Percentiles rank a stretch among this genome's conserved stretches.
phyloP scores from a whole-genome alignment of 495 filamentous ascomycete genomes.

The Lophiostoma macrostomum region DNA sequence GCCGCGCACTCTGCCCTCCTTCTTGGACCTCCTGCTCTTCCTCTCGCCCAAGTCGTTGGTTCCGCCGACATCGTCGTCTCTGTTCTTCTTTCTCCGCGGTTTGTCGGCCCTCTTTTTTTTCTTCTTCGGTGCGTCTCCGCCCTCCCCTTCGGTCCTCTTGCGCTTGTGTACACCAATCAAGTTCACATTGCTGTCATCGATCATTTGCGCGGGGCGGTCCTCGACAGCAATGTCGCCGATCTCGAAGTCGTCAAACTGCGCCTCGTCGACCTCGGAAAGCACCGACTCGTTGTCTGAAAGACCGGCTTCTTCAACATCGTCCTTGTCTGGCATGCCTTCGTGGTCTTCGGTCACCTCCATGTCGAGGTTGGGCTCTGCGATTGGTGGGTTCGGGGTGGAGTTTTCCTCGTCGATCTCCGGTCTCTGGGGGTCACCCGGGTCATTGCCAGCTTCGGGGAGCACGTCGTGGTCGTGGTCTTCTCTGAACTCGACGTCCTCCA shows the following conservation, averaged over 20 bases:
- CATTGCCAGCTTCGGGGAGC: slow-evolving; percentile 46
- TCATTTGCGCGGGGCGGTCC: slow-evolving; percentile 69
- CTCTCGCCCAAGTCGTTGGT: slow-evolving; percentile 57
- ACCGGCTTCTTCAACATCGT: slow-evolving; percentile 54
- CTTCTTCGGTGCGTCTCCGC: slow-evolving; percentile 58
- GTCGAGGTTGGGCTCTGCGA: slow-evolving; percentile 42
- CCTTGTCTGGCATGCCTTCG: slow-evolving; percentile 65
- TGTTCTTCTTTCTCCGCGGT: slow-evolving; percentile 61
- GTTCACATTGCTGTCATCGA: slow-evolving; percentile 80
- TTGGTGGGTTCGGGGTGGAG: slow-evolving; percentile 41
- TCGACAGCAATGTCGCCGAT: slow-evolving; percentile 71
- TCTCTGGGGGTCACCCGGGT: slow-evolving; percentile 43
- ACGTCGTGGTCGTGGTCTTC: slow-evolving; percentile 16
- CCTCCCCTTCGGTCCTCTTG: slow-evolving; percentile 65
- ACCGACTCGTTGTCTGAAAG: slow-evolving; percentile 47
- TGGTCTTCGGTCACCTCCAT: slow-evolving; percentile 40
- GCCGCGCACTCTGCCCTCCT: slow-evolving; percentile 40
- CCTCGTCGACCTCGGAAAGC: slow-evolving; percentile 90
- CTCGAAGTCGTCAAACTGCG: slow-evolving; percentile 89
- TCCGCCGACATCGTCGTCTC: slow-evolving; percentile 53
- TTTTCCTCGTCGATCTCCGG: slow-evolving; percentile 47
- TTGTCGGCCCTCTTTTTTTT: slow-evolving; percentile 72
- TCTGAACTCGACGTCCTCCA: slow-evolving; percentile 29
- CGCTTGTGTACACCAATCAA: slow-evolving; percentile 74
- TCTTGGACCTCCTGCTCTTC: slow-evolving; percentile 45